phyloP scores from a whole-genome alignment of 2,329 filamentous ascomycete species.

The Pestalotiopsis sp. region DNA sequence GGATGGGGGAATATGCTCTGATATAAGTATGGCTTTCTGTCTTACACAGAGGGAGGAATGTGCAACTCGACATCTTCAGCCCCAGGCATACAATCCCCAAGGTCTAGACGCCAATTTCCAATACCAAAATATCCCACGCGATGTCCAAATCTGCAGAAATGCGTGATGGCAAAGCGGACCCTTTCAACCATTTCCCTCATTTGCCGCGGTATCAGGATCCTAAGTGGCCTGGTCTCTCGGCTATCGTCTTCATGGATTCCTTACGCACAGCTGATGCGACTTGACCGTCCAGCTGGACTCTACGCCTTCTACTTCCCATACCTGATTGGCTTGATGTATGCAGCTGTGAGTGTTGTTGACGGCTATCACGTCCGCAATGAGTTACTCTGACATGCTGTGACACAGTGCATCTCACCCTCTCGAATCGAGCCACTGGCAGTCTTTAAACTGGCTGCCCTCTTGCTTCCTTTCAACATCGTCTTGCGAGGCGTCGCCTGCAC shows the following conservation, averaged over 20 bases:
- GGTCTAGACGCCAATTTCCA: too few relatives aligned
- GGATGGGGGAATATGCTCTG: too few relatives aligned
- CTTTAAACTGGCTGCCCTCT: not conserved
- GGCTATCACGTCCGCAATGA: not conserved
- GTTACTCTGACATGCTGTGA: not conserved
- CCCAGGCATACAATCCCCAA: too few relatives aligned
- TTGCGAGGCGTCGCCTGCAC: conserved; percentile 54
- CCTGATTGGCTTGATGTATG: conserved; percentile 45
- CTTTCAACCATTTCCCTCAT: not conserved
- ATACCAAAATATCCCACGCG: too few relatives aligned
- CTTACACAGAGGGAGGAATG: too few relatives aligned
- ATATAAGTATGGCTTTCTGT: too few relatives aligned
- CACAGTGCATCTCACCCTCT: not conserved
- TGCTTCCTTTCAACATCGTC: conserved; percentile 32
- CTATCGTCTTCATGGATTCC: conserved; percentile 54
- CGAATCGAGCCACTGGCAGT: not conserved
- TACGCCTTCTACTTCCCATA: conserved; percentile 57
- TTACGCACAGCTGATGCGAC: conserved; percentile 54
- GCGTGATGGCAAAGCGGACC: too few relatives aligned
- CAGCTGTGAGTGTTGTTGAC: conserved; percentile 34
- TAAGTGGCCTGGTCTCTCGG: not conserved
- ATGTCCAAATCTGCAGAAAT: too few relatives aligned
- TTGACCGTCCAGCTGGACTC: conserved; percentile 53
- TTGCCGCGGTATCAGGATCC: not conserved
- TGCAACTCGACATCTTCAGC: too few relatives aligned